A percentile compares a stretch with the other conserved stretches of the same genome.
These are phyloP conservation scores for Stephania cephalantha DNA, from an alignment of 164 flowering plant species.

Conservation along the genomic window DNA sequence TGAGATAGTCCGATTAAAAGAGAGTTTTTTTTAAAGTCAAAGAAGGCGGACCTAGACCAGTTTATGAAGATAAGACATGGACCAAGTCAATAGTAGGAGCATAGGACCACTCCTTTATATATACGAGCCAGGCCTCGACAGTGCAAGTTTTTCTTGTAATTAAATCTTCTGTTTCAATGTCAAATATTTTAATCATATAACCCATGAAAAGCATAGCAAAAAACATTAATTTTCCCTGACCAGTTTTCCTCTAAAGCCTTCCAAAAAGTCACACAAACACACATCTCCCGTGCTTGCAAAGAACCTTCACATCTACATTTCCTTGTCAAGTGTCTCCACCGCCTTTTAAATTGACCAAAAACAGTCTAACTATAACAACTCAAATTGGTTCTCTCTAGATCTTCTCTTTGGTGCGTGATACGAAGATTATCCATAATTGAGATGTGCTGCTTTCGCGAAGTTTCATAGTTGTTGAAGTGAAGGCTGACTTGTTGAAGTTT, in stretches of 20 bases:
- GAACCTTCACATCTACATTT: not conserved
- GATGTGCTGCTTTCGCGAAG: too few relatives aligned
- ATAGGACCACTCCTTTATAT: not conserved
- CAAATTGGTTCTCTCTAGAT: not conserved
- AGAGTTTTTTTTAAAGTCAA: not conserved
- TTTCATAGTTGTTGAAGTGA: too few relatives aligned
- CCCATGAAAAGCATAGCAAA: not conserved
- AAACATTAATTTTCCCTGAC: not conserved
- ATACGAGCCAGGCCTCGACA: not conserved
- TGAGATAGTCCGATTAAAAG: not conserved
- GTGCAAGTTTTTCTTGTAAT: not conserved
- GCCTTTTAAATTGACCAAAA: not conserved
- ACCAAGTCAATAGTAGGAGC: not conserved
- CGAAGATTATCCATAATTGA: too few relatives aligned
- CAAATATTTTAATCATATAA: not conserved
- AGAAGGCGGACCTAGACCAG: not conserved
- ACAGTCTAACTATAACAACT: not conserved
- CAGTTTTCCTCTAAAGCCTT: not conserved
- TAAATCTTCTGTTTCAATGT: too few relatives aligned
- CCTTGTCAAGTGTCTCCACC: not conserved
- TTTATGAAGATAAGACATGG: not conserved
- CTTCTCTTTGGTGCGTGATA: too few relatives aligned
- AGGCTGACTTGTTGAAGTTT: too few relatives aligned
- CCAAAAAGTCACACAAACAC: not conserved
- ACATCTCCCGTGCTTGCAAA: too few relatives aligned